Percentiles rank a stretch among this genome's conserved stretches.
Evolutionary conservation across 2,329 filamentous ascomycete species (phyloP).

Genomic region (Pseudomassariella vexata): DNA sequence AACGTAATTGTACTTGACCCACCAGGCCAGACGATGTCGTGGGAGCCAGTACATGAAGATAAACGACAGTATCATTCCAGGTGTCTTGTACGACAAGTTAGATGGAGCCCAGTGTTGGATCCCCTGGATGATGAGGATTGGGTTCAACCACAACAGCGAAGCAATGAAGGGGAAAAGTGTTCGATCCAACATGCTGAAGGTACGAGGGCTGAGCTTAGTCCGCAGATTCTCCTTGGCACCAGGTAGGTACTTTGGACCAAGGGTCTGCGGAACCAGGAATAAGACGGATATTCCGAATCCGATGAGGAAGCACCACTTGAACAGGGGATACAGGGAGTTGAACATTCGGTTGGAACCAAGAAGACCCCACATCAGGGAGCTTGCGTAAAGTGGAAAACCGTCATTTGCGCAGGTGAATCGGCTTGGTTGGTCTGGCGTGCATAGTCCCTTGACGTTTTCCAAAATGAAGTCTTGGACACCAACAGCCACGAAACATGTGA

Average conservation of each 20-base stretch:
- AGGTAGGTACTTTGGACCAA: constrained; percentile 29
- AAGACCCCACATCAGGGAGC: constrained; percentile 29
- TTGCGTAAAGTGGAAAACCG: constrained; percentile 24
- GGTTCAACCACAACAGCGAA: constrained; percentile 34
- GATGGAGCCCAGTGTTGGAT: constrained; percentile 37
- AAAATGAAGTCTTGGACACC: constrained; percentile 4
- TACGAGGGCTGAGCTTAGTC: constrained; percentile 18
- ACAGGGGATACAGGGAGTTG: constrained; percentile 32
- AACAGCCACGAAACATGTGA: constrained; percentile 28
- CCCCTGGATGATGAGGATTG: constrained; percentile 33
- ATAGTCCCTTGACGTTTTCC: constrained; percentile 9
- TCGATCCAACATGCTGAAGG: constrained; percentile 27
- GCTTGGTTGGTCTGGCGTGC: constrained; percentile 21
- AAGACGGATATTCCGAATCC: constrained; percentile 28
- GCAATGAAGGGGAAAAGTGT: constrained; percentile 31
- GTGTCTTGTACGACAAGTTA: constrained; percentile 37
- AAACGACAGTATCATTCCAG: constrained; percentile 32
- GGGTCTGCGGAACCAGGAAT: constrained; percentile 27
- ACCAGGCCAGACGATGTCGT: constrained; percentile 31
- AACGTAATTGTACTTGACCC: constrained; percentile 42
- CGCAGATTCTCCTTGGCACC: constrained; percentile 25
- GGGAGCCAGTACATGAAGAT: constrained; percentile 39
- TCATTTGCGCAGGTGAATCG: constrained; percentile 23
- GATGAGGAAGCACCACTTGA: constrained; percentile 40
- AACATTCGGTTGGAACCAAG: constrained; percentile 32